phyloP scores from a whole-genome alignment of 768 basidiomycete species.

The Boletus patriciae region DNA sequence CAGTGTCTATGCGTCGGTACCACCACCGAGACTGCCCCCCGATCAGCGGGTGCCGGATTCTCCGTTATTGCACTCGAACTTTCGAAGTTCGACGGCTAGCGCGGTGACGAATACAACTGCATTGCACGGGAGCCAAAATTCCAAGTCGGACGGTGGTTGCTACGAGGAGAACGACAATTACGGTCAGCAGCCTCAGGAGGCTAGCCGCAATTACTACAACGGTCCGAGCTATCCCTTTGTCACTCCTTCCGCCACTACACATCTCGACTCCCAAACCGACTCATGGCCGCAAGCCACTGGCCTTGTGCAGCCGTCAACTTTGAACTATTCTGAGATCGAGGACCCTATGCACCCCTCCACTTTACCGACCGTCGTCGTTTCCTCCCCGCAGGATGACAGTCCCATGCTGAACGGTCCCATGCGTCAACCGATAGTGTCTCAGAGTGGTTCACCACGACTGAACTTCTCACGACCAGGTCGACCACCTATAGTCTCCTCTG shows the following conservation, averaged over 20 bases:
- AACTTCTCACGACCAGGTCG: constrained; percentile 70
- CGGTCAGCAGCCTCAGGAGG: constrained; percentile 8
- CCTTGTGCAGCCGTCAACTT: constrained; percentile 3
- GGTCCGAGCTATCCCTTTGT: not conserved
- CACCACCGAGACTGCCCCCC: constrained; percentile 12
- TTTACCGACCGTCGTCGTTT: constrained; percentile 57
- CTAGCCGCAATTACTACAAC: constrained; percentile 4
- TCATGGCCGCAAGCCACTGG: constrained; percentile 18
- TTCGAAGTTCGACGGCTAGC: constrained; percentile 43
- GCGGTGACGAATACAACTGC: constrained; percentile 26
- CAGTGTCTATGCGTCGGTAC: not conserved
- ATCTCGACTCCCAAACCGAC: constrained; percentile 2
- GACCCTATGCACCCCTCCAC: constrained; percentile 24
- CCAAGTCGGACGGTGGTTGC: constrained; percentile 32
- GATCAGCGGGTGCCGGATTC: constrained; percentile 36
- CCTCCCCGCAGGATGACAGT: constrained; percentile 39
- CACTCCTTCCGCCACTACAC: constrained; percentile 2
- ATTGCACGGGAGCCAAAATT: constrained; percentile 11
- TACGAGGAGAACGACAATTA: constrained; percentile 47
- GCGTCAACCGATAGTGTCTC: constrained; percentile 43
- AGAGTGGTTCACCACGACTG: constrained; percentile 34
- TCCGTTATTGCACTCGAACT: constrained; percentile 51
- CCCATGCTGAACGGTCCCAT: constrained; percentile 24
- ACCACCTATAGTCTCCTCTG: constrained; percentile 40
- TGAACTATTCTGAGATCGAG: constrained; percentile 6